Evolutionary conservation across 139 green algal genomes (phyloP).

Genomic region (Tetradesmus obliquus): DNA sequence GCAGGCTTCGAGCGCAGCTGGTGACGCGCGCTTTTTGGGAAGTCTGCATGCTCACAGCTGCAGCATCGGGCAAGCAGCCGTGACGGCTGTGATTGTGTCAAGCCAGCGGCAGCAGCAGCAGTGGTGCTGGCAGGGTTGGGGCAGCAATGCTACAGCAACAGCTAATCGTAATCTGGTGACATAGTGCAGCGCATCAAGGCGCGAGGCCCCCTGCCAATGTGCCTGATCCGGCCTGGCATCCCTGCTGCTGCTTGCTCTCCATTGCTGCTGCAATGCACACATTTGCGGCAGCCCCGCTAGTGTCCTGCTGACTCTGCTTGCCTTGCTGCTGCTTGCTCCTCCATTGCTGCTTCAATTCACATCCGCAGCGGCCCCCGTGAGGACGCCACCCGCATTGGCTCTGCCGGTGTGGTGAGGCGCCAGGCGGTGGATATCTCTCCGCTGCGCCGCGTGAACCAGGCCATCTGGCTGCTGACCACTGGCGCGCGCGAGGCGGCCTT

Average conservation of each 20-base stretch:
- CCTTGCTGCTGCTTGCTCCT: background rate
- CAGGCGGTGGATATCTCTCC: conserved; percentile 99
- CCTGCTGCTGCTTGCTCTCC: background rate
- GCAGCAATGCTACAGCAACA: background rate
- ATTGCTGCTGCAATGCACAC: background rate
- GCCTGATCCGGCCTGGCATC: background rate
- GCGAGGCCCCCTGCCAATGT: too few relatives aligned
- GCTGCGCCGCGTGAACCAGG: conserved; percentile 98
- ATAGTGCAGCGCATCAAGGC: too few relatives aligned
- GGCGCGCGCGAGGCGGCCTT: conserved; percentile 96
- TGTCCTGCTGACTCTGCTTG: background rate
- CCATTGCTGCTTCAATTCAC: background rate
- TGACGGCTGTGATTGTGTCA: background rate
- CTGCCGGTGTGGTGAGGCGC: conserved; percentile 94
- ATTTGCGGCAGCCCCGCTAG: background rate
- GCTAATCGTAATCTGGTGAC: background rate
- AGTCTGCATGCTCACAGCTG: background rate
- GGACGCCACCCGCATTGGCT: conserved; percentile 98
- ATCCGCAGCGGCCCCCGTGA: conserved; percentile 93
- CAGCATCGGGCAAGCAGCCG: background rate
- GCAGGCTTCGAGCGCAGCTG: too few relatives aligned
- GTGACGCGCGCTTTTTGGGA: too few relatives aligned
- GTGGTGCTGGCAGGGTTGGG: background rate
- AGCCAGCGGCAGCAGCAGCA: conserved; percentile 3
- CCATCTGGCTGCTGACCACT: conserved; percentile 96